These are phyloP conservation scores for Pythium insidiosum DNA, from an alignment of 352 stramenopile genomes.

Conservation along the genomic window DNA sequence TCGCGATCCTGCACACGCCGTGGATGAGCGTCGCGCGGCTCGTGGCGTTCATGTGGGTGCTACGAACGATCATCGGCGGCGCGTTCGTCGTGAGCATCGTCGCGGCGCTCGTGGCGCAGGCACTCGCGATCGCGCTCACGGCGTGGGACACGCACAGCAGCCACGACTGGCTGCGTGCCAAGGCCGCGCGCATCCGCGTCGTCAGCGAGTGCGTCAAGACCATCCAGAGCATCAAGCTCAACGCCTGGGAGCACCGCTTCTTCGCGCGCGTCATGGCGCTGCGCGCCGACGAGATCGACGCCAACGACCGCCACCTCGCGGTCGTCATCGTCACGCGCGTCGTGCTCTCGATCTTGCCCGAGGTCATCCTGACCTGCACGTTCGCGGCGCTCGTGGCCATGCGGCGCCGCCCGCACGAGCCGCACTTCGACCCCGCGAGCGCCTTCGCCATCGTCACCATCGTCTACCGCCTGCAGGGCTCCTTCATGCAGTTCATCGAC, in stretches of 20 bases:
- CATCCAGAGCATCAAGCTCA: constrained; percentile 20
- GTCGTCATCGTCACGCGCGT: constrained; percentile 6
- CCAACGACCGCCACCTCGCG: constrained; percentile 5
- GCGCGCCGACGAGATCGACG: constrained; percentile 5
- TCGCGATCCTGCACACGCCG: constrained; percentile 10
- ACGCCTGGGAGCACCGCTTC: constrained; percentile 13
- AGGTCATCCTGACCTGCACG: constrained; percentile 16
- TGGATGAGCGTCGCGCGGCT: constrained; percentile 8
- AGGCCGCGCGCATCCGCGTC: constrained; percentile 9
- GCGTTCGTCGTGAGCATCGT: constrained; percentile 14
- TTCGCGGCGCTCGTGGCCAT: constrained; percentile 14
- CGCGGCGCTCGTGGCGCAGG: constrained; percentile 7
- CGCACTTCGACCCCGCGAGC: constrained; percentile 8
- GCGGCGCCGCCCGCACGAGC: constrained; percentile 4
- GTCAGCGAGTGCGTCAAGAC: constrained; percentile 15
- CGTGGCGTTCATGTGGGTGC: constrained; percentile 6
- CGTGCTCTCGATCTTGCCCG: constrained; percentile 8
- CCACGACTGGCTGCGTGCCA: constrained; percentile 1
- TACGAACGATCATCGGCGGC: constrained; percentile 13
- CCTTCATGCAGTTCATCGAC: constrained; percentile 10
- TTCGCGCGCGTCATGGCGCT: constrained; percentile 3
- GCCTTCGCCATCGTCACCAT: constrained; percentile 14
- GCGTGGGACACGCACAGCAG: constrained; percentile 5
- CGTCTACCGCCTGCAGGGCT: constrained; percentile 11
- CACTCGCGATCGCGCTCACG: constrained; percentile 6